Percentiles rank a stretch among this genome's conserved stretches.
Conservation (phyloP, 2,329 filamentous ascomycete genomes). For the Dryadomyces quercivorus region DNA sequence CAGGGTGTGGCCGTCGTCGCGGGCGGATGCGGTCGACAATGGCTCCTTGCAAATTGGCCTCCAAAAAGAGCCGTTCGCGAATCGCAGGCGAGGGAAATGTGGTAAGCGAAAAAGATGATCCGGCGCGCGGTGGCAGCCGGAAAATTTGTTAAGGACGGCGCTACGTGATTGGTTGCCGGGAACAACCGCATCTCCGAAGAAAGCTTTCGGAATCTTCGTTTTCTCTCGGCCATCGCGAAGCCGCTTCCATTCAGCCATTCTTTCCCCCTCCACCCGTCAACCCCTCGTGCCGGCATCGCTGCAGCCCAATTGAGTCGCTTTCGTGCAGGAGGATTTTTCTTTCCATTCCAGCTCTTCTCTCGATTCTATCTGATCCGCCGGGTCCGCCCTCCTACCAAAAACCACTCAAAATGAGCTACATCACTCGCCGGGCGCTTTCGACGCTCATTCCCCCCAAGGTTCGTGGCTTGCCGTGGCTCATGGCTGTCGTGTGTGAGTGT, state of each 20-base stretch:
- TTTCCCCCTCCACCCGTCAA: background rate
- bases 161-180: constrained; percentile 16
- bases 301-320: constrained; percentile 20
- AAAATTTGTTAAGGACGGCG: constrained; percentile 1
- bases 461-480: constrained; percentile 20
- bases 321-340: background rate
- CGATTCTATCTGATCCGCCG: constrained; percentile 8
- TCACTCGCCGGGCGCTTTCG: constrained; percentile 82
- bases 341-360: constrained; percentile 14
- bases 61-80: constrained; percentile 5
- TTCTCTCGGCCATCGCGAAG: constrained; percentile 2
- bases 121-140: background rate
- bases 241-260: background rate
- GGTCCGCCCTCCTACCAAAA: constrained; percentile 14
- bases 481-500: background rate
- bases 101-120: constrained; percentile 11
- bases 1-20: background rate
- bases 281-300: constrained; percentile 11
- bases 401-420: constrained; percentile 73
- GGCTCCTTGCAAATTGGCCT: background rate
- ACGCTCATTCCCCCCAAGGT: constrained; percentile 99
- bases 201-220: constrained; percentile 11
- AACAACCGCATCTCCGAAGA: constrained; percentile 21
- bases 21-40: background rate
- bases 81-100: constrained; percentile 10